A percentile compares a stretch with the other conserved stretches of the same genome.
These are phyloP conservation scores for Lanmaoa rubissima DNA, from an alignment of 768 basidiomycete genomes.

Conservation along the genomic window DNA sequence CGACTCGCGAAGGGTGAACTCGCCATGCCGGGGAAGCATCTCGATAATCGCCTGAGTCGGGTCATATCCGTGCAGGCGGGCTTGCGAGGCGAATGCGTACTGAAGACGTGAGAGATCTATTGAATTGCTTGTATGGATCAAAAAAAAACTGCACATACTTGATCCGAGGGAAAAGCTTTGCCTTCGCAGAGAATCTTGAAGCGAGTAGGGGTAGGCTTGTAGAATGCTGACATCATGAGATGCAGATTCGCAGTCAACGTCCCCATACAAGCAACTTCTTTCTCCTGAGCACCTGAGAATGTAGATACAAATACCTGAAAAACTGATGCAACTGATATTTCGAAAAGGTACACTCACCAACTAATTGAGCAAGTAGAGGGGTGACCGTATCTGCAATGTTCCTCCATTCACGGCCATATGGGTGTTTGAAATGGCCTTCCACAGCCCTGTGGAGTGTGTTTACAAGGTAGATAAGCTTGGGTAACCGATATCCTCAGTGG, in stretches of 20 bases:
- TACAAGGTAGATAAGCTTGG: conserved; percentile 1
- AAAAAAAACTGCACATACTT: conserved; percentile 48
- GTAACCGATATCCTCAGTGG: conserved; percentile 12
- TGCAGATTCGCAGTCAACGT: conserved; percentile 95
- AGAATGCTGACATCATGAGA: conserved; percentile 92
- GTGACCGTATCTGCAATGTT: conserved; percentile 69
- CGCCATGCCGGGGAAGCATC: conserved; percentile 76
- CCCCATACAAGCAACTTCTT: conserved; percentile 94
- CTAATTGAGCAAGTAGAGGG: conserved; percentile 72
- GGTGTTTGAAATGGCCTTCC: conserved; percentile 87
- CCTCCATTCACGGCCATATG: conserved; percentile 82
- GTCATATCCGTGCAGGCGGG: conserved; percentile 70
- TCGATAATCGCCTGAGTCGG: conserved; percentile 73
- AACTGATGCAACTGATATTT: neutral
- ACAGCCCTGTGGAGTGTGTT: conserved; percentile 58
- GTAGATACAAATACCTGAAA: conserved; percentile 21
- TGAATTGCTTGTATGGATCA: conserved; percentile 12
- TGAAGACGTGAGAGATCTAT: conserved; percentile 33
- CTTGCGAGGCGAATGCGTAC: conserved; percentile 98
- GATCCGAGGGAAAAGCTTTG: conserved; percentile 95
- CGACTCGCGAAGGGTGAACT: conserved; percentile 81
- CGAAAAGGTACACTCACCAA: conserved; percentile 54
- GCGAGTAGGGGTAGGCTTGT: conserved; percentile 78
- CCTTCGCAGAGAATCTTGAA: conserved; percentile 96
- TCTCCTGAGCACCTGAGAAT: conserved; percentile 71